Conservation (phyloP, 306 rosid species). For the Ammopiptanthus mongolicus region DNA sequence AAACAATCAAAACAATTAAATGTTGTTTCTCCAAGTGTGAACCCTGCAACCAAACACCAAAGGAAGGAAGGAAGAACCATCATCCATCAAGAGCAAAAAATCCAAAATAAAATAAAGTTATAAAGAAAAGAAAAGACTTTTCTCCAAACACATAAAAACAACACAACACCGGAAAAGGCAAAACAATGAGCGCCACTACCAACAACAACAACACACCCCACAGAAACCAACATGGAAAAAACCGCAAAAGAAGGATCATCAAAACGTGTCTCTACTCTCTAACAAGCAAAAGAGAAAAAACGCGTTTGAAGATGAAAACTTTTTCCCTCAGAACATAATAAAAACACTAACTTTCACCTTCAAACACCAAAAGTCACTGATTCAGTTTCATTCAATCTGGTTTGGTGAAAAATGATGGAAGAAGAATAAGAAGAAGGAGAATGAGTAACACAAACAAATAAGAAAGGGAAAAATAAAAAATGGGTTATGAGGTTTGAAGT, state of each 20-base stretch:
- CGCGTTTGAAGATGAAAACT: slow-evolving; percentile 8
- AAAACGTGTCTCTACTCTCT: background rate
- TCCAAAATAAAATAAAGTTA: background rate
- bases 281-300: background rate
- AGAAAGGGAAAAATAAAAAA: background rate
- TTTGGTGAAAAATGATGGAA: background rate
- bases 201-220: background rate
- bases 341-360: slow-evolving; percentile 19
- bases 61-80: background rate
- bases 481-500: background rate
- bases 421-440: background rate
- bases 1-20: slow-evolving; percentile 25
- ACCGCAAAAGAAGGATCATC: background rate
- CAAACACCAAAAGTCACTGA: background rate
- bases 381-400: background rate
- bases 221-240: background rate
- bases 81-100: background rate
- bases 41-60: slow-evolving; percentile 31
- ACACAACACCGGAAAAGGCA: slow-evolving; percentile 18
- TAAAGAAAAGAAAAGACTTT: background rate
- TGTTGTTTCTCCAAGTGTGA: slow-evolving; percentile 2
- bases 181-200: background rate
- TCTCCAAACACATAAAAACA: slow-evolving; percentile 37
- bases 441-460: background rate
- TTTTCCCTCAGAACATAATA: background rate